Evolutionary conservation across 1,284 basidiomycete genomes (phyloP), one percentile per base, ranked within the genome.

Genomic region (Rhodotorula sp.): DNA sequence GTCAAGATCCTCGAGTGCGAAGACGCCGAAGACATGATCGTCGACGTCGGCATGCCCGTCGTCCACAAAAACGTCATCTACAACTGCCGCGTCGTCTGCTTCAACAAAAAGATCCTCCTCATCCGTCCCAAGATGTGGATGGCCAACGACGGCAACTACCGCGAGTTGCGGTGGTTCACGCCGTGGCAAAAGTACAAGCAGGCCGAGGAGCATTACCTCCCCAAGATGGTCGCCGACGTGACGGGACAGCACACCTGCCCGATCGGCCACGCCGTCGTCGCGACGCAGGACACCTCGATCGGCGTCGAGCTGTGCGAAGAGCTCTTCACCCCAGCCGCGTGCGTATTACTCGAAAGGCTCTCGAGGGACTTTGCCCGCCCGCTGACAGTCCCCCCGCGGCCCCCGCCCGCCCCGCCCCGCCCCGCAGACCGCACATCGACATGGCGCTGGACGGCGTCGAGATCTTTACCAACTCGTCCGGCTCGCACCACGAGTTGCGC

Each of bases 91-190:
- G 85, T 98, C 49, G 90, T 98, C 79, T 87, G 96, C 54, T 86
- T 93, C 79, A 86, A 96, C 81, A 86, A 88, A 61, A 87, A 92
- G 82, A 93, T 99, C 75, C 82, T 97, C 2, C 87, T 97, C 77
- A 97, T 99, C 77, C 88, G 97, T 18, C 97, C 96, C 0, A 99
- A 99, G 84, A 95, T 99, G 93, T 99, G 96, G 96, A 86, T 99
- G 71, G 96, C 96, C 4, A 99, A 99, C 79, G 94, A 98, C 78
- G 96, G 96, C 16, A 98, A 99, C 81, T 99, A 99, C 81, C 90
- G 96, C 59, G 96, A 99, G 82, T 85, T 98, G 78, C 86, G 97
- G 49, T 96, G 93, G 83, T 99, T 99, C 78, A 94, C 96, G 1
- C 94, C 96, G 0, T 99, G 97, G 96, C 84, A 86, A 80, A 94